Base-by-base conservation (phyloP, 2,329 filamentous ascomycete genomes). In the Pseudogymnoascus pannorum region DNA sequence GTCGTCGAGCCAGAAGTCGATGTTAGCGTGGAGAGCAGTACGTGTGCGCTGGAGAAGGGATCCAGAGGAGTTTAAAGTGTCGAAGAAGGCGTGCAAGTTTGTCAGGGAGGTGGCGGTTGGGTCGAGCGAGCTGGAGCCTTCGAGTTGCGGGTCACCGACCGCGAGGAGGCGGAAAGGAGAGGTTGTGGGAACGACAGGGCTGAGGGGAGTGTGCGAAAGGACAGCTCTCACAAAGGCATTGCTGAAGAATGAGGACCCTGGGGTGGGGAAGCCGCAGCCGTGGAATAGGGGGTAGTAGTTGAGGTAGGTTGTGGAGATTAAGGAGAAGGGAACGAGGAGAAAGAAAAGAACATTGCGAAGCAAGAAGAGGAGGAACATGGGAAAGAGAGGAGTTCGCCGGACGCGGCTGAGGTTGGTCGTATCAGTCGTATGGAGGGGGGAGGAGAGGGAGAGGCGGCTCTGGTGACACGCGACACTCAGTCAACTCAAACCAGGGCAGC, bases 91-190 rank as follows among this genome's bases (percentile, higher is more conserved):
- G 60, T 74, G 75, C 2, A 81, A 68, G 67, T 87, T 81, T 1
- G 83, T 82, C 58, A 87, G 81, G 1, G 77, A 72, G 51, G 79
- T 77, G 36, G 80, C 73, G 65, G 80, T 77, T 35, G 78, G 76
- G 60, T 79, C 81, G 24, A 97, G 87, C 5, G 90, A 92, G 2
- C 88, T 91, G 72, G 96, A 91, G 68, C 93, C 93, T 76, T 97
- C 93, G 60, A 97, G 83, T 73, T 97, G 93, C 4, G 93, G 93
- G 73, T 97, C 93, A 64, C 89, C 93, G 20, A 97, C 83, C 1
- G 92, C 86, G 12, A 97, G 86, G 2, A 97, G 84, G 62, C 93
- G 84, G 70, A 97, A 96, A 0, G 92, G 91, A 3, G 91, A 90
- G 63, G 70, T 44, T 70, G 67, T 61, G 35, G 64, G 36, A 57